phyloP scores from a whole-genome alignment of 768 basidiomycete genomes.

The Cystofilobasidium ferigula region DNA sequence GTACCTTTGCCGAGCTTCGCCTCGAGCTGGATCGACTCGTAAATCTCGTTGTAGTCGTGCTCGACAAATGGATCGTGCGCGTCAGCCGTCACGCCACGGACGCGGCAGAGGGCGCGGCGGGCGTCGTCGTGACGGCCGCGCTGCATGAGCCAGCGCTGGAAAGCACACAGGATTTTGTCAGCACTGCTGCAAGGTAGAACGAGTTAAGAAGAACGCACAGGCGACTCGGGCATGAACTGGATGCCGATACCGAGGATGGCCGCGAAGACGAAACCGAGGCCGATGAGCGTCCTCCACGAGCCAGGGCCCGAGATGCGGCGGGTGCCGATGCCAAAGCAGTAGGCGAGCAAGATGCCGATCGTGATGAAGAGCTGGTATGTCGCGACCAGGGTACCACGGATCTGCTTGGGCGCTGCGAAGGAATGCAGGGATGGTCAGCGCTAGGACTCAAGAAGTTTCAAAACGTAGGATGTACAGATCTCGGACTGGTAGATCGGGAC shows the following conservation, averaged over 20 bases:
- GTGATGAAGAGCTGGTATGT: slow-evolving; percentile 9
- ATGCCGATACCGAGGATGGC: slow-evolving; percentile 11
- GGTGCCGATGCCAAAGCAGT: slow-evolving; percentile 13
- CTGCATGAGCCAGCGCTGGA: slow-evolving; percentile 48
- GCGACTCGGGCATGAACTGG: slow-evolving; percentile 56
- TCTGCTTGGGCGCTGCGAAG: slow-evolving; percentile 61
- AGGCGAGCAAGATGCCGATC: slow-evolving; percentile 9
- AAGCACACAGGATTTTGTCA: too few relatives aligned
- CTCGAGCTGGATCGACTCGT: slow-evolving; percentile 47
- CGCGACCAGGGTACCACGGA: slow-evolving; percentile 48
- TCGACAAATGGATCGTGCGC: slow-evolving; percentile 29
- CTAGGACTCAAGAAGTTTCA: too few relatives aligned
- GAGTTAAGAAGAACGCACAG: slow-evolving; percentile 28
- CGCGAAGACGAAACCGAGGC: slow-evolving; percentile 1
- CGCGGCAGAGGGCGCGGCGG: slow-evolving; percentile 28
- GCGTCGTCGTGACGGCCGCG: slow-evolving; percentile 47
- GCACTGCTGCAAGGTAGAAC: too few relatives aligned
- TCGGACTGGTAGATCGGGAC: slow-evolving; percentile 46
- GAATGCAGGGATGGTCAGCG: slow-evolving; percentile 43
- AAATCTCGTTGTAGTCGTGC: slow-evolving; percentile 46
- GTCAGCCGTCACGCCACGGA: slow-evolving; percentile 19
- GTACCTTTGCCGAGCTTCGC: slow-evolving; percentile 41
- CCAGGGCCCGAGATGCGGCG: slow-evolving; percentile 3
- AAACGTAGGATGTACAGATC: neutral
- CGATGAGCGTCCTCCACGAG: slow-evolving; percentile 49